These are phyloP conservation scores for Chlorophyllum brunneum DNA, from an alignment of 768 basidiomycete genomes.

Conservation along the genomic window DNA sequence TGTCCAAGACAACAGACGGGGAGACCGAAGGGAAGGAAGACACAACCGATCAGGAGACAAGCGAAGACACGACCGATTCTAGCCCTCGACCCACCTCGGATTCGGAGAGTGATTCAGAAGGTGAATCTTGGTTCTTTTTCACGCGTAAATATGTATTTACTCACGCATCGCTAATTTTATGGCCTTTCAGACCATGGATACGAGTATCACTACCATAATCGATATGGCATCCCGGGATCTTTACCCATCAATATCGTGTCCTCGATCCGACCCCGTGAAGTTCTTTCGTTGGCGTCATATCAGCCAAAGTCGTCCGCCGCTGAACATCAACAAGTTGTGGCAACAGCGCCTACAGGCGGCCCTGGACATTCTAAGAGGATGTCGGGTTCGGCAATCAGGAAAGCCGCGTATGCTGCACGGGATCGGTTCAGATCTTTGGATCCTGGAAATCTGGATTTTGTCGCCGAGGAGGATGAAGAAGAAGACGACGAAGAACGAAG, in stretches of 20 bases:
- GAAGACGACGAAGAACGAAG: conserved; percentile 30
- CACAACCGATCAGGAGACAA: conserved; percentile 9
- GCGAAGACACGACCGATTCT: conserved; percentile 15
- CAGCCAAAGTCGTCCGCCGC: conserved; percentile 45
- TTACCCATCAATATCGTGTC: conserved; percentile 59
- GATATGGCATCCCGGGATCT: conserved; percentile 44
- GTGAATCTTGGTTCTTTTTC: neutral
- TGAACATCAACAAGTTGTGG: conserved; percentile 27
- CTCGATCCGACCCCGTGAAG: conserved; percentile 29
- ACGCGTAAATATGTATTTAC: neutral
- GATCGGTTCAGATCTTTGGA: conserved; percentile 62
- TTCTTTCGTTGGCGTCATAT: conserved; percentile 54
- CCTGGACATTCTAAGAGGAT: conserved; percentile 17
- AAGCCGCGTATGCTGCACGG: conserved; percentile 63
- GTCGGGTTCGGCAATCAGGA: conserved; percentile 51
- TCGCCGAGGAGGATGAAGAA: conserved; percentile 47
- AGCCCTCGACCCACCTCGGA: conserved; percentile 10
- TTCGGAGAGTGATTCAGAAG: conserved; percentile 12
- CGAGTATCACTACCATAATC: conserved; percentile 1
- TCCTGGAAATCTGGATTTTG: conserved; percentile 66
- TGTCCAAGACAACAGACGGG: neutral
- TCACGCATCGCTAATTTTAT: neutral
- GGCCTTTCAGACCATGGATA: conserved; percentile 1
- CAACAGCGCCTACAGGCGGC: conserved; percentile 22
- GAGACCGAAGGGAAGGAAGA: conserved; percentile 14